Conservation (phyloP, 1,284 basidiomycete species). For the Amylostereum areolatum region DNA sequence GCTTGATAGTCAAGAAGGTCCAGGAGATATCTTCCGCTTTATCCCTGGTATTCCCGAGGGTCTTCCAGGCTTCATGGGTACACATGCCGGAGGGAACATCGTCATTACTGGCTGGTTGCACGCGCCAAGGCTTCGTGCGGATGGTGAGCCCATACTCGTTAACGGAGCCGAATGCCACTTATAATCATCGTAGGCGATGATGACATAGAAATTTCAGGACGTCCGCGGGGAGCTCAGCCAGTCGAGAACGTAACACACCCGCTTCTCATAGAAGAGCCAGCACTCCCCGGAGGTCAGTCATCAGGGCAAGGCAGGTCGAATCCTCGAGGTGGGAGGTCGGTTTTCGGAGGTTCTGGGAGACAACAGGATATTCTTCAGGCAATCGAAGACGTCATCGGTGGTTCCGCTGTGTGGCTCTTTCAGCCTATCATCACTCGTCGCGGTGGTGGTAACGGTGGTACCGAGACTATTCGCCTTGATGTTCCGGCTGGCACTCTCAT, state of each 20-base stretch:
- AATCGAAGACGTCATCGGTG: slow-evolving; percentile 80
- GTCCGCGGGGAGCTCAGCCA: slow-evolving; percentile 42
- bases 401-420: slow-evolving; percentile 77
- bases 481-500: slow-evolving; percentile 58
- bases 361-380: slow-evolving; percentile 67
- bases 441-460: slow-evolving; percentile 39
- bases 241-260: slow-evolving; percentile 77
- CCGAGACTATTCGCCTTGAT: slow-evolving; percentile 67
- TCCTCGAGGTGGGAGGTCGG: slow-evolving; percentile 47
- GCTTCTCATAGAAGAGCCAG: slow-evolving; percentile 63
- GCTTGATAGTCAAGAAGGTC: no score
- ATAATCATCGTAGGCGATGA: slow-evolving; percentile 37
- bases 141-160: no score
- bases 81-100: no score
- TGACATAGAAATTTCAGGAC: slow-evolving; percentile 56
- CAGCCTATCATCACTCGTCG: slow-evolving; percentile 69
- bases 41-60: no score
- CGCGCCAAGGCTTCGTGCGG: no score
- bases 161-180: no score
- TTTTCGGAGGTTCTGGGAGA: slow-evolving; percentile 31
- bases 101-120: no score
- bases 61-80: no score
- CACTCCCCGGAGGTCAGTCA: slow-evolving; percentile 38
- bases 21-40: no score
- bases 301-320: slow-evolving; percentile 41